Base-by-base conservation (phyloP, 495 filamentous ascomycete species). In the Lasiosphaeria miniovina region DNA sequence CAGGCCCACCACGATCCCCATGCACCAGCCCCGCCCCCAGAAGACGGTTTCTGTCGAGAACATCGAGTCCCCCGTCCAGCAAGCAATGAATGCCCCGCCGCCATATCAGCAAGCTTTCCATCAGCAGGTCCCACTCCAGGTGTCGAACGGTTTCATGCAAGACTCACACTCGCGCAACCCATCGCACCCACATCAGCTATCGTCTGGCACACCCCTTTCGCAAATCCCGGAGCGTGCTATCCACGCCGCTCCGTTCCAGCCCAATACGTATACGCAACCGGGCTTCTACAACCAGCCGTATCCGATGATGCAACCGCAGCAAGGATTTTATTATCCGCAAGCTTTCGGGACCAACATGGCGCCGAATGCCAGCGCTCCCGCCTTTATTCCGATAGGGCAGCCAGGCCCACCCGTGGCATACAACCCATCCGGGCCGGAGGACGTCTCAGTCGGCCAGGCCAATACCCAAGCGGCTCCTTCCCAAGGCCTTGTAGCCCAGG, bases 11-110 rank as follows among this genome's bases (percentile, higher is more conserved):
- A 79, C 83, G 31, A 85, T 97, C 43, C 89, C 91, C 6, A 96
- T 98, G 89, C 90, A 98, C 67, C 94, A 99, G 69, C 94, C 94
- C 54, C 88, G 91, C 48, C 94, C 94, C 4, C 92, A 98, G 73
- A 96, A 97, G 77, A 78, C 92, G 3, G 88, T 99, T 34, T 97
- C 94, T 33, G 88, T 98, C 57, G 90, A 91, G 36, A 92, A 90
- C 68, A 97, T 99, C 62, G 94, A 98, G 70, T 91, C 87, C 31
- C 92, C 95, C 3, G 86, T 80, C n/a, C 68, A 88, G 65, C 43
- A 88, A 64, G 77, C 82, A 2, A 86, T 90, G 62, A 85, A 89
- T 54, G 83, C 85, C 33, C 74, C 75, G 24, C 70, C 76, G 50
- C 71, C 86, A 14, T 89, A 90, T 65, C 86, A 90, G 58, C 91